These are phyloP conservation scores for Hordeum vulgare DNA, from an alignment of 176 grass and related monocot genomes.

Conservation along the genomic window DNA sequence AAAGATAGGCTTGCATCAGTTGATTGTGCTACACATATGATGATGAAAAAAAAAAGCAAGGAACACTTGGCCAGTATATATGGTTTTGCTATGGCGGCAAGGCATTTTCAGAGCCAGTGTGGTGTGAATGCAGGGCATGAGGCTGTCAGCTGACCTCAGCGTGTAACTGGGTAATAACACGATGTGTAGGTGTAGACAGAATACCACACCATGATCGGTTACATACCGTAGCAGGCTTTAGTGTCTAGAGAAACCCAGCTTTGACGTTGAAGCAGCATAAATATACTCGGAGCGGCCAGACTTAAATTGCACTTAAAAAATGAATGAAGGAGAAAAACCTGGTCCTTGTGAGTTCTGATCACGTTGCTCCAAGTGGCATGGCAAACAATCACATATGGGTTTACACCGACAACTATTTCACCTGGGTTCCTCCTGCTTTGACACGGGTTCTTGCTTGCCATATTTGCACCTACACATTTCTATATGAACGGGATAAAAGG, in stretches of 20 bases:
- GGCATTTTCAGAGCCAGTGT: not conserved
- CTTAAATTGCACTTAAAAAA: not conserved
- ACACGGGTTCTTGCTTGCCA: not conserved
- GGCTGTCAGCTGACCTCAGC: conserved; percentile 2
- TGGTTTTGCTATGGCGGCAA: not conserved
- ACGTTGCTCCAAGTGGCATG: conserved; percentile 21
- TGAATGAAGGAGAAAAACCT: not conserved
- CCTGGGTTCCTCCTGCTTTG: not conserved
- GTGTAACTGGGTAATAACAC: not conserved
- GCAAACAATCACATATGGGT: not conserved
- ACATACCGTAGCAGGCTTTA: not conserved
- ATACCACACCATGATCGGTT: not conserved
- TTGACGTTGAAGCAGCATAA: not conserved
- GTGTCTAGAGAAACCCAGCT: not conserved
- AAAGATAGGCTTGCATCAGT: conserved; percentile 16
- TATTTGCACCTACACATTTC: not conserved
- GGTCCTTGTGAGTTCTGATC: not conserved
- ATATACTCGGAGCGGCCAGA: not conserved
- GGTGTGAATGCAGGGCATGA: not conserved
- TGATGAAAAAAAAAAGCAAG: not conserved
- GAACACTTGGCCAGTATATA: not conserved
- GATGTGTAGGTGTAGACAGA: not conserved
- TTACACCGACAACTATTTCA: too few relatives aligned
- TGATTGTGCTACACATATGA: not conserved
- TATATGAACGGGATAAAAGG: not conserved